Conservation (phyloP, 345 rosid species). For the Theobroma cacao region DNA sequence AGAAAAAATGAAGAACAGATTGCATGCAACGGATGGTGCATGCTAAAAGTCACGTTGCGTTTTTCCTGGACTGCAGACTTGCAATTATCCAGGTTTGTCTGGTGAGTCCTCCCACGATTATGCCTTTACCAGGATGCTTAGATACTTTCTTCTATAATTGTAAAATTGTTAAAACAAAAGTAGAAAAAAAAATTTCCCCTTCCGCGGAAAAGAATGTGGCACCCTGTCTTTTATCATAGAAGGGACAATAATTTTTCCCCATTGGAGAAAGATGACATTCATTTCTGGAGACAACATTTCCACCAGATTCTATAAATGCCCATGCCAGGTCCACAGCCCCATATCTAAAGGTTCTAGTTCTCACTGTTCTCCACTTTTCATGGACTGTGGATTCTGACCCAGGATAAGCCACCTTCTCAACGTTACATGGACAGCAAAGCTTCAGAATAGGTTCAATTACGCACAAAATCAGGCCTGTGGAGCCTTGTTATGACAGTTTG, state of each 20-base stretch:
- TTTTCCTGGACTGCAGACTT: background rate
- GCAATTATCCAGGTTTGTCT: background rate
- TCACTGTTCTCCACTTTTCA: background rate
- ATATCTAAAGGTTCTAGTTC: background rate
- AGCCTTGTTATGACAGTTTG: background rate
- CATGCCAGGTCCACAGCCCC: background rate
- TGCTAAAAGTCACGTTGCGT: background rate
- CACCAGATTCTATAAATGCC: background rate
- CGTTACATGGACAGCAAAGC: background rate
- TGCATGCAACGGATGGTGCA: background rate
- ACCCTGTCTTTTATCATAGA: background rate
- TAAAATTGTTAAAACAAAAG: background rate
- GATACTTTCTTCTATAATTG: background rate
- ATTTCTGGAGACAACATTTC: background rate
- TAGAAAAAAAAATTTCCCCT: background rate
- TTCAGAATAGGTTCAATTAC: background rate
- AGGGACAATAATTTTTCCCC: background rate
- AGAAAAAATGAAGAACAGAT: background rate
- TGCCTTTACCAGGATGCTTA: background rate
- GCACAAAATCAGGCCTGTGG: background rate
- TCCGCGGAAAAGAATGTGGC: background rate
- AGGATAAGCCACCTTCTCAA: background rate
- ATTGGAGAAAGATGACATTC: background rate
- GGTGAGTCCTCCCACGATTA: background rate
- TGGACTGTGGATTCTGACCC: background rate